These are phyloP conservation scores for Stromatinia cepivora DNA, from an alignment of 2,329 filamentous ascomycete species.

Conservation along the genomic window DNA sequence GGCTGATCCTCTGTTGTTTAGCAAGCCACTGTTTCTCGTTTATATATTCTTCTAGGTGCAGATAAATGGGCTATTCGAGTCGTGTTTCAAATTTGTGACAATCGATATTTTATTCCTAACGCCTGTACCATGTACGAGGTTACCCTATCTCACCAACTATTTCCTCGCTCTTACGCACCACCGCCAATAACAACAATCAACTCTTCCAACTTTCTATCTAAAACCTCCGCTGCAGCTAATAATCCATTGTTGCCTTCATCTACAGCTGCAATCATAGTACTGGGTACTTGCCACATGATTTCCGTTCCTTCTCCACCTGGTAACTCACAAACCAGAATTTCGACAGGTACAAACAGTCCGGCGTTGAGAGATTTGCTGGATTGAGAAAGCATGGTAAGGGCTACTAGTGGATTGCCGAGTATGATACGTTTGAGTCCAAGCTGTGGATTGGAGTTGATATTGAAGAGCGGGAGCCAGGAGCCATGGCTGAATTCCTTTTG, in stretches of 20 bases:
- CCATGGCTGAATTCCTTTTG: conserved; percentile 32
- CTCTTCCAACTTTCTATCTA: conserved; percentile 29
- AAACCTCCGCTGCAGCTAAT: conserved; percentile 23
- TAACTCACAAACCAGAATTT: conserved; percentile 30
- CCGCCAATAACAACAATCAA: conserved; percentile 23
- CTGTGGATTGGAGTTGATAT: conserved; percentile 25
- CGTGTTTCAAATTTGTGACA: background rate
- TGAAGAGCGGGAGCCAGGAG: conserved; percentile 31
- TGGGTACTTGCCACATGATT: conserved; percentile 30
- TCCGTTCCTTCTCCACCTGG: conserved; percentile 27
- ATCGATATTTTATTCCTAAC: background rate
- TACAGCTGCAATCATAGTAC: conserved; percentile 27
- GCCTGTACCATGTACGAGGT: too few relatives aligned
- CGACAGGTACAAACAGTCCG: conserved; percentile 32
- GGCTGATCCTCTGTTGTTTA: background rate
- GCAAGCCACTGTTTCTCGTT: background rate
- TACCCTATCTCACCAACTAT: too few relatives aligned
- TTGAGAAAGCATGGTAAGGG: conserved; percentile 33
- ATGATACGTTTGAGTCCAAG: conserved; percentile 28
- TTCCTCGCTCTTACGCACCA: background rate
- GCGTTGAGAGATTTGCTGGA: conserved; percentile 25
- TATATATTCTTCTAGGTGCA: background rate
- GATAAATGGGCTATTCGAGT: background rate
- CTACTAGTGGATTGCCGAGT: conserved; percentile 34
- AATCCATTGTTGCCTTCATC: conserved; percentile 24